Evolutionary conservation across 2,329 filamentous ascomycete genomes (phyloP).

Genomic region (Botryotinia globosa): DNA sequence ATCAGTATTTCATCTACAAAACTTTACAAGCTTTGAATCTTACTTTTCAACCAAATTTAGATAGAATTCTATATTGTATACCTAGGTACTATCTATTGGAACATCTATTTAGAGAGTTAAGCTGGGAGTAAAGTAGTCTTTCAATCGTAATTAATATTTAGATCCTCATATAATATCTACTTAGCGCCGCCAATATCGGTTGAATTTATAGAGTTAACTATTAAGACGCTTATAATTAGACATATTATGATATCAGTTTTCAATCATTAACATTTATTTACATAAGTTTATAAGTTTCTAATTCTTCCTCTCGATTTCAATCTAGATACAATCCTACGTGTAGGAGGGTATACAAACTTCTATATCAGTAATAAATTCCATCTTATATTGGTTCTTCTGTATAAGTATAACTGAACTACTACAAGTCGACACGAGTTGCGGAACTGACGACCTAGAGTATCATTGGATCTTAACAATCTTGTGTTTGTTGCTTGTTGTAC

Average conservation of each 20-base stretch:
- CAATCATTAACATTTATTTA: not conserved
- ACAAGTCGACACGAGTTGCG: not conserved
- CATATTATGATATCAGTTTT: not conserved
- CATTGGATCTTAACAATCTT: not conserved
- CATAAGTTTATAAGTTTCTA: not conserved
- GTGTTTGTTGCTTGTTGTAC: not conserved
- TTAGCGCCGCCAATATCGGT: not conserved
- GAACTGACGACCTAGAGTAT: not conserved
- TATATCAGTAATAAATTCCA: not conserved
- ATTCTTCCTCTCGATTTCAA: not conserved
- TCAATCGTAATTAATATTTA: not conserved
- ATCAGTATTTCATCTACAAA: not conserved
- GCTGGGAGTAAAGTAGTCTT: not conserved
- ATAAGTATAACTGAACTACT: not conserved
- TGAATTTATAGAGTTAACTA: not conserved
- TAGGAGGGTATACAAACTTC: not conserved
- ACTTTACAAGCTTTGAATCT: not conserved
- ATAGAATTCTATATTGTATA: not conserved
- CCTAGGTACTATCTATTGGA: not conserved
- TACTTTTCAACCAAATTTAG: not conserved
- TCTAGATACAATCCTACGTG: not conserved
- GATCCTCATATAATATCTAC: not conserved
- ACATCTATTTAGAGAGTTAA: not conserved
- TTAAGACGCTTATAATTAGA: not conserved
- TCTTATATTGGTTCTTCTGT: not conserved